phyloP scores from a whole-genome alignment of 2,329 filamentous ascomycete species.

The Botryosphaeria agaves region DNA sequence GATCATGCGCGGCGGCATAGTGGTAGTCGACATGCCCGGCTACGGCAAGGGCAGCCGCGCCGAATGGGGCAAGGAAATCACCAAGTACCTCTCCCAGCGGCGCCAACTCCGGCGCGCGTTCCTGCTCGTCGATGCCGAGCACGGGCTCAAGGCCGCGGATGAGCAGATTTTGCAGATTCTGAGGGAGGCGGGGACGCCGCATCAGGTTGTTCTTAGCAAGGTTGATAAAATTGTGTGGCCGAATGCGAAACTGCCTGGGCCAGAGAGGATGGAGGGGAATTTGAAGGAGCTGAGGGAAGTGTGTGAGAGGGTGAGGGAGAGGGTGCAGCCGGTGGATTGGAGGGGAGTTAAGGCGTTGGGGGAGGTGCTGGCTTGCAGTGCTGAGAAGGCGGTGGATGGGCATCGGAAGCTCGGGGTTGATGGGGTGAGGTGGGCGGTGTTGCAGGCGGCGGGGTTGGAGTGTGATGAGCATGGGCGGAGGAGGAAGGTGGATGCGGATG shows the following conservation, averaged over 20 bases:
- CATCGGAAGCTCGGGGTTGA: conserved; percentile 39
- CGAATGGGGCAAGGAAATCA: conserved; percentile 48
- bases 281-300: conserved; percentile 17
- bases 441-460: conserved; percentile 43
- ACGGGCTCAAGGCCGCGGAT: conserved; percentile 47
- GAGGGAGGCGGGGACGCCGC: conserved; percentile 36
- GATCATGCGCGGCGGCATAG: conserved; percentile 24
- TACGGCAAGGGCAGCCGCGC: conserved; percentile 45
- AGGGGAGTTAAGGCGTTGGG: conserved; percentile 25
- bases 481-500: background rate
- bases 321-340: conserved; percentile 22
- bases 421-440: conserved; percentile 44
- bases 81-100: conserved; percentile 47
- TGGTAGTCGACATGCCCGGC: conserved; percentile 54
- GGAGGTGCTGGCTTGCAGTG: conserved; percentile 43
- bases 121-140: conserved; percentile 44
- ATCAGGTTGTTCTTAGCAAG: conserved; percentile 51
- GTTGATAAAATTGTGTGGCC: conserved; percentile 37
- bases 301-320: conserved; percentile 20
- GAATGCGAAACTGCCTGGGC: conserved; percentile 9
- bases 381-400: conserved; percentile 28
- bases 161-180: conserved; percentile 38
- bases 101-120: conserved; percentile 46
- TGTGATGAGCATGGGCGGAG: conserved; percentile 10
- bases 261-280: conserved; percentile 10